These are phyloP conservation scores for Gossypium herbaceum DNA, from an alignment of 345 rosid genomes.

Conservation along the genomic window DNA sequence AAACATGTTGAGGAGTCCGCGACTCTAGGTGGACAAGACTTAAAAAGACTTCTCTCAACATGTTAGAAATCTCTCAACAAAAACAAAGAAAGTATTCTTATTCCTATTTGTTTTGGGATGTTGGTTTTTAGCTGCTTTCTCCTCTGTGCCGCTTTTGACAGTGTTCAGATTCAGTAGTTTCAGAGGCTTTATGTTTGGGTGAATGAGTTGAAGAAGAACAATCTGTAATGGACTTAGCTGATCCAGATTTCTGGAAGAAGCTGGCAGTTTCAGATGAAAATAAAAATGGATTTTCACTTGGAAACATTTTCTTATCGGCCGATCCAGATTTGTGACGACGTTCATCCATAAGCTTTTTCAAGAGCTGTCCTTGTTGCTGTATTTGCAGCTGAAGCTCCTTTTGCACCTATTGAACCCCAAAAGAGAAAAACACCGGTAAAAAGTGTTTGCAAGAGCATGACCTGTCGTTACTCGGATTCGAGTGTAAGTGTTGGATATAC, in stretches of 20 bases:
- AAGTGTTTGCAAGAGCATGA: background rate
- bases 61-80: no score
- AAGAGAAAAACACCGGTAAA: background rate
- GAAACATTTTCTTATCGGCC: background rate
- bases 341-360: conserved; percentile 31
- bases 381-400: conserved; percentile 29
- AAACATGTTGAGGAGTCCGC: no score
- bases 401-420: conserved; percentile 18
- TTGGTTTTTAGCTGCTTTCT: background rate
- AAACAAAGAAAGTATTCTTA: background rate
- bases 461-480: background rate
- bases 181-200: background rate
- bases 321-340: conserved; percentile 15
- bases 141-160: background rate
- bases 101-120: background rate
- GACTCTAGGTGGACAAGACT: no score
- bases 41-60: no score
- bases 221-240: background rate
- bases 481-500: background rate
- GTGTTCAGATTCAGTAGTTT: background rate
- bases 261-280: background rate
- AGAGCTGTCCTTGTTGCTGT: conserved; percentile 27
- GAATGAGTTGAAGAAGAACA: background rate
- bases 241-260: background rate
- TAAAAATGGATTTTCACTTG: background rate